Conservation (phyloP, 2,329 filamentous ascomycete species). For the Penicillium sp. region DNA sequence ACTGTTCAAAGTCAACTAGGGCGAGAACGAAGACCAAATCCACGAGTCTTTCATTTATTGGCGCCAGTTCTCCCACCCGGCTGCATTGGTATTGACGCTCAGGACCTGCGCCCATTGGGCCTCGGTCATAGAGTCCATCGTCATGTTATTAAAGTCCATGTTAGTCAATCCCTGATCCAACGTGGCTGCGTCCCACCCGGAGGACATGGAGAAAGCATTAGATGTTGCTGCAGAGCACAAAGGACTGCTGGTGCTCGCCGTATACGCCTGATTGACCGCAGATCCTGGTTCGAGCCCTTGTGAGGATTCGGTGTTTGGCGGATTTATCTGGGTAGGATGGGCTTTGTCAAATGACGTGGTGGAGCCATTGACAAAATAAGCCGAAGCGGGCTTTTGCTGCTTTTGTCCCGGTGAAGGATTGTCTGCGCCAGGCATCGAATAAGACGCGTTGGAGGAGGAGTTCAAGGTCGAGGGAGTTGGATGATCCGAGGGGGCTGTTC, state of each 20-base stretch:
- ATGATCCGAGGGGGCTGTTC: constrained; percentile 31
- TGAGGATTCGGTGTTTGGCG: constrained; percentile 12
- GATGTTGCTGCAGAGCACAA: constrained; percentile 17
- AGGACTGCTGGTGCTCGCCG: constrained; percentile 11
- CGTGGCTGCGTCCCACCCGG: constrained; percentile 28
- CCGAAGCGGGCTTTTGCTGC: constrained; percentile 15
- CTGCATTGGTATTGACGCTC: constrained; percentile 9
- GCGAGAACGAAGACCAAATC: neutral
- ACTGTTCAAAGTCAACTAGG: too few species aligned
- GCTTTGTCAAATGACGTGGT: constrained; percentile 13
- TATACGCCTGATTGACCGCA: constrained; percentile 14
- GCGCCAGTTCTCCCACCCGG: constrained; percentile 29
- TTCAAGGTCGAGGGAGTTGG: constrained; percentile 35
- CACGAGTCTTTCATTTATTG: constrained; percentile 11
- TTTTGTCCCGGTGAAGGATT: constrained; percentile 24
- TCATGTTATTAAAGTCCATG: constrained; percentile 16
- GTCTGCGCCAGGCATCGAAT: constrained; percentile 28
- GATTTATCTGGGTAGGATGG: constrained; percentile 13
- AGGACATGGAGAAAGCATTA: constrained; percentile 23
- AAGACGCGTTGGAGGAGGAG: constrained; percentile 36
- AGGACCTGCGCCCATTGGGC: constrained; percentile 35
- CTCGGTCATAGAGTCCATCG: constrained; percentile 28
- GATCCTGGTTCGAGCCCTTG: constrained; percentile 15
- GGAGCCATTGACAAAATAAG: constrained; percentile 9
- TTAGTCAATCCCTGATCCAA: constrained; percentile 12